Percentiles rank a stretch among this genome's conserved stretches.
Conservation (phyloP, 148 eudicot species). For the Cornus florida region DNA sequence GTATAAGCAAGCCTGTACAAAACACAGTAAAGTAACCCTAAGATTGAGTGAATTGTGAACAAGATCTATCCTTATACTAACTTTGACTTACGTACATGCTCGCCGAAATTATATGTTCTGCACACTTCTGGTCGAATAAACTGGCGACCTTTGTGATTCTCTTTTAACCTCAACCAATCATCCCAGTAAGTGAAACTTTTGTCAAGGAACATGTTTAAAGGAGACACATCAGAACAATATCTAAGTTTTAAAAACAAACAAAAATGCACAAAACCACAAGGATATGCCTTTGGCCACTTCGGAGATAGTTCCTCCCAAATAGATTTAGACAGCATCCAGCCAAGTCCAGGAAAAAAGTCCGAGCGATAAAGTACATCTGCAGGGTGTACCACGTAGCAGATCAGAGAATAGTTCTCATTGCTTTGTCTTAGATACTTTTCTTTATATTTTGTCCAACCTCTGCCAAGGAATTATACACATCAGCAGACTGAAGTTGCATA, state of each 20-base stretch:
- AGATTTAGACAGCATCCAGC: constrained; percentile 90
- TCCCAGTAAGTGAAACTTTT: constrained; percentile 87
- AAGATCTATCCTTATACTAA: background rate
- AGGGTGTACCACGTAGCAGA: constrained; percentile 12
- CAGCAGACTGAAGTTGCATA: background rate
- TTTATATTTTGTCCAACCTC: background rate
- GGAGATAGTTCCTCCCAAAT: constrained; percentile 97
- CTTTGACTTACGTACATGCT: constrained; percentile 70
- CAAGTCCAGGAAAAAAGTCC: constrained; percentile 99
- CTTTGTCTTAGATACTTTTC: background rate
- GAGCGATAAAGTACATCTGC: constrained; percentile 96
- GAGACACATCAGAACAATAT: constrained; percentile 5
- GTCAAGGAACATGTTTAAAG: constrained; percentile 53
- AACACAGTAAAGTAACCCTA: background rate
- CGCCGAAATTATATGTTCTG: constrained; percentile 97
- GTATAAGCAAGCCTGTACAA: background rate
- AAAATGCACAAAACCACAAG: constrained; percentile 40
- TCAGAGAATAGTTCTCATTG: background rate
- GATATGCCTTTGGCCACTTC: constrained; percentile 99
- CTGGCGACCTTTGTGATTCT: constrained; percentile 88
- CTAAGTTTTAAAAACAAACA: constrained; percentile 1
- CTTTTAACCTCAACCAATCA: constrained; percentile 97
- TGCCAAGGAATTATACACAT: constrained; percentile 1
- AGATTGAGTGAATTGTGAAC: background rate
- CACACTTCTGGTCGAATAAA: constrained; percentile 98